phyloP scores from a whole-genome alignment of 768 basidiomycete genomes.

The Albatrellus ellisii region DNA sequence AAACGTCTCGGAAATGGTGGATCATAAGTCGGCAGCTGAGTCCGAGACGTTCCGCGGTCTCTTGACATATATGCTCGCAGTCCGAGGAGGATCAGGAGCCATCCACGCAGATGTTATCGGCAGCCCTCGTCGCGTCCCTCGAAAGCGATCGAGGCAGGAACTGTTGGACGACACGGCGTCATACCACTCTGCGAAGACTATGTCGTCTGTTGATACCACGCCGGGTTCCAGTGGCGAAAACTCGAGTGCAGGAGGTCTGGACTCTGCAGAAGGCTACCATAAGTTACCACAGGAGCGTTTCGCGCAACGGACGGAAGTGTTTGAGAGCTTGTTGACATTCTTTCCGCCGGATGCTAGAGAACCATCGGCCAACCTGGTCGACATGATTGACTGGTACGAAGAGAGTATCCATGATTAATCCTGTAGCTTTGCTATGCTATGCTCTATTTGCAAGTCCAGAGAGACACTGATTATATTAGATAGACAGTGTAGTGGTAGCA shows the following conservation, averaged over 20 bases:
- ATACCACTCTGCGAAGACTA: too few relatives aligned
- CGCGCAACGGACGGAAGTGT: slow-evolving; percentile 53
- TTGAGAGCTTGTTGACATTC: slow-evolving; percentile 53
- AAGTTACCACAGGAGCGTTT: slow-evolving; percentile 37
- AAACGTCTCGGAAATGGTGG: slow-evolving; percentile 56
- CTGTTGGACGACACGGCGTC: background rate
- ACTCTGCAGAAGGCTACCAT: slow-evolving; percentile 19
- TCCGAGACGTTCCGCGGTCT: slow-evolving; percentile 59
- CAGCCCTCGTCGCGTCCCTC: too few relatives aligned
- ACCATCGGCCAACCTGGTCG: slow-evolving; percentile 47
- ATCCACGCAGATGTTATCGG: too few relatives aligned
- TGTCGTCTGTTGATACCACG: too few relatives aligned
- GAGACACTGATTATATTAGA: too few relatives aligned
- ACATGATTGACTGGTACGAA: slow-evolving; percentile 36
- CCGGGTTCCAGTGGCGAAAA: background rate
- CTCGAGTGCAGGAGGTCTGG: background rate
- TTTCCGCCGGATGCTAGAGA: slow-evolving; percentile 53
- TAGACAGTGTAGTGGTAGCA: too few relatives aligned
- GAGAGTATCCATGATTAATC: slow-evolving; percentile 9
- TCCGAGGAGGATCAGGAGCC: background rate
- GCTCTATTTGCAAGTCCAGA: too few relatives aligned
- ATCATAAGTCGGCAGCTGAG: slow-evolving; percentile 47
- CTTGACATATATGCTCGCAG: slow-evolving; percentile 45
- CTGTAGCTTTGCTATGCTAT: background rate
- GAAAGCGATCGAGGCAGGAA: background rate